These are phyloP conservation scores for Dunaliella primolecta DNA, from an alignment of 139 green algal species.

Conservation along the genomic window DNA sequence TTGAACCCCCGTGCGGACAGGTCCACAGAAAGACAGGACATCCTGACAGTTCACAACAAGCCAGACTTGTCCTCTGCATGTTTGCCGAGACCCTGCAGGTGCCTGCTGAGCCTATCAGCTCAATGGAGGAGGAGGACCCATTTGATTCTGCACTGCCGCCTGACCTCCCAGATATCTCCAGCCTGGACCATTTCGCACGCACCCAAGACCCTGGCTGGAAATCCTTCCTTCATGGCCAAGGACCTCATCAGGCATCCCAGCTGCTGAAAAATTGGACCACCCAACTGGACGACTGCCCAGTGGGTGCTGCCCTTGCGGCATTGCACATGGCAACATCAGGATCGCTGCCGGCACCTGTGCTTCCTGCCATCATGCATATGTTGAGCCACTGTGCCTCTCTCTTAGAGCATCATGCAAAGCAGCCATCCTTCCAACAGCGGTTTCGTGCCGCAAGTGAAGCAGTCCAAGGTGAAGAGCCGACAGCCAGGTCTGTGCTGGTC, in stretches of 20 bases:
- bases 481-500: background rate
- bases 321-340: background rate
- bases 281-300: background rate
- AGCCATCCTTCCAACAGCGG: background rate
- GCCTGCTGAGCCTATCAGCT: no score
- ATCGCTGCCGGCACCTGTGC: no score
- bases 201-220: background rate
- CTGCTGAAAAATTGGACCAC: background rate
- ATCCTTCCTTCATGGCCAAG: background rate
- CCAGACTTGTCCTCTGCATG: no score
- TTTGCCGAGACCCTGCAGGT: no score
- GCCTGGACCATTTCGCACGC: background rate
- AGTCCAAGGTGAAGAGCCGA: background rate
- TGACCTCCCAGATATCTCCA: background rate
- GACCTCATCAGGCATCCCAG: background rate
- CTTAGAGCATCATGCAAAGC: background rate
- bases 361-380: background rate
- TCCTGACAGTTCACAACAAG: no score
- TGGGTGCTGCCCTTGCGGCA: background rate
- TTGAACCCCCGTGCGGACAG: no score
- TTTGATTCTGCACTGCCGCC: no score
- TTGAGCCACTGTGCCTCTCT: background rate
- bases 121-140: no score
- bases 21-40: no score
- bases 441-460: background rate